Conservation (phyloP, 768 basidiomycete genomes). For the Pulveroboletus ravenelii region DNA sequence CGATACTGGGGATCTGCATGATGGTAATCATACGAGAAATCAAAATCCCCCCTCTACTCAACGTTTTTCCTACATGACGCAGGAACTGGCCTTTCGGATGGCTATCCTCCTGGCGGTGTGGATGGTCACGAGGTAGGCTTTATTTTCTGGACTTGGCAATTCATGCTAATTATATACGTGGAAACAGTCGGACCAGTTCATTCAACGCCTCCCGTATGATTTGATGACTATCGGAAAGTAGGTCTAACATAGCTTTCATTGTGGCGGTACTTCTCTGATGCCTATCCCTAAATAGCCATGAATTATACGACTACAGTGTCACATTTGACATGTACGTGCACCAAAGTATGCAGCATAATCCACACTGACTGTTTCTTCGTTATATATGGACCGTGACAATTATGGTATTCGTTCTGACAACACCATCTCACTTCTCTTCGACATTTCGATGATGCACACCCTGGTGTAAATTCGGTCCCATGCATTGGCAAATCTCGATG, state of each 20-base stretch:
- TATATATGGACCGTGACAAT: constrained; percentile 1
- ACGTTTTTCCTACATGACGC: constrained; percentile 6
- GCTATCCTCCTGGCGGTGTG: constrained; percentile 61
- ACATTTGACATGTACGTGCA: constrained; percentile 57
- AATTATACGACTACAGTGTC: constrained; percentile 61
- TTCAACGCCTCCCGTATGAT: constrained; percentile 76
- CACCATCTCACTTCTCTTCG: background rate
- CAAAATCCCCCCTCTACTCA: background rate
- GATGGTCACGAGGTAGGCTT: constrained; percentile 61
- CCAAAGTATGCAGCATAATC: background rate
- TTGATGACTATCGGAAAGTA: constrained; percentile 82
- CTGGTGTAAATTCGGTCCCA: background rate
- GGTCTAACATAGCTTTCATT: constrained; percentile 21
- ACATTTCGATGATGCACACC: background rate
- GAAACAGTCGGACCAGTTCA: constrained; percentile 63
- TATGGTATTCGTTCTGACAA: background rate
- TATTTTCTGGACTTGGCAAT: background rate
- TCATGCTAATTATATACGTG: background rate
- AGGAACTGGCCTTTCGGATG: constrained; percentile 81
- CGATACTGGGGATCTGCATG: constrained; percentile 77
- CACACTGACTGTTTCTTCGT: constrained; percentile 2
- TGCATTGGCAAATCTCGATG: background rate
- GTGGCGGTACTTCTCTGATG: background rate
- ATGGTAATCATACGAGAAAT: constrained; percentile 36
- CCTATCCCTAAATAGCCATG: constrained; percentile 49